Base-by-base conservation (phyloP, 2,329 filamentous ascomycete species). In the Blastomyces parvus region DNA sequence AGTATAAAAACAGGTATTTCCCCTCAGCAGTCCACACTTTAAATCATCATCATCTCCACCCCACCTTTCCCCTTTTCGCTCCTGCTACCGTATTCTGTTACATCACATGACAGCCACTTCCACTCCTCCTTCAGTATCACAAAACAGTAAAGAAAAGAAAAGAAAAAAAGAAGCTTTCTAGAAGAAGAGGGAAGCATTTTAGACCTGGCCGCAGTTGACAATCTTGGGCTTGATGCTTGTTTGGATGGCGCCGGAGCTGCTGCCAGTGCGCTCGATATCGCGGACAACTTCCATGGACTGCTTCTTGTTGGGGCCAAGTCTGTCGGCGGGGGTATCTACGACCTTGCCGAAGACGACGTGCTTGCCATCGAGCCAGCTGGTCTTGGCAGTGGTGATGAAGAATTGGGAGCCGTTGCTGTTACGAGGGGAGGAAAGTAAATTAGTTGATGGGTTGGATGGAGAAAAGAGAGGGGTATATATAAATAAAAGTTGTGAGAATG, bases 261-360 rank as follows among this genome's bases (percentile, higher is more conserved):
- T 81, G 70, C 85, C 85, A 69, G 80, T 79, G 61, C 78, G 78
- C 79, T 88, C 85, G 67, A 88, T 83, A 67, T 80, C 78, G 76
- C 80, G 80, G 74, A 88, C 81, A 64, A 84, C 71, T 66, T 78
- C 73, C 74, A 82, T 79, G 70, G 81, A 84, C 57, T 78, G 27
- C 14, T 55, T 55, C 14, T 55, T 9, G 53, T 57, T 40, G 22
- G 22, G 46, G n/a, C 46, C 46, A 1, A 50, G 46, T 40, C 33
- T 57, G 8, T 40, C 19, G n/a, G 3, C 2, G 46, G 46, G 77
- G 5, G 72, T 71, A 65, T 86, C 83, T 67, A 81, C 81, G 66
- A 88, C 84, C 74, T 84, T 77, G 73, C 85, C 85, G 76, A 88
- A 88, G 76, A 88, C 85, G 74, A 88, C 85, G 80, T 88, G 85